A percentile compares a stretch with the other conserved stretches of the same genome.
phyloP scores from a whole-genome alignment of 441 rosid genomes.

The Populus hybrid region DNA sequence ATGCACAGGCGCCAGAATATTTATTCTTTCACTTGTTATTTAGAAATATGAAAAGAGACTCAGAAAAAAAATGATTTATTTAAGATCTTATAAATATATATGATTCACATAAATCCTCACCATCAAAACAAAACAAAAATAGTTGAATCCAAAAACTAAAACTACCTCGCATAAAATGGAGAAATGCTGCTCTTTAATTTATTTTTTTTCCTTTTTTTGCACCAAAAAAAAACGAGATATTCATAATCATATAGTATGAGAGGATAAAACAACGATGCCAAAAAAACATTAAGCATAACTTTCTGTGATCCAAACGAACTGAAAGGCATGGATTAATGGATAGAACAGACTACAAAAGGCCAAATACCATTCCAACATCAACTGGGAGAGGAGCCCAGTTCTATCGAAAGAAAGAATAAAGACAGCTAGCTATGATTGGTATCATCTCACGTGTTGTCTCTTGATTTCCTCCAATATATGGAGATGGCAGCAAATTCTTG shows the following conservation, averaged over 20 bases:
- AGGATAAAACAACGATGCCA: not conserved
- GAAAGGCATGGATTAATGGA: not conserved
- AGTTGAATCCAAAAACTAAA: not conserved
- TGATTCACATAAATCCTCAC: not conserved
- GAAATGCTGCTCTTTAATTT: not conserved
- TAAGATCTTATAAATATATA: not conserved
- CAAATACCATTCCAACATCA: not conserved
- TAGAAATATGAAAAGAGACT: too few species aligned
- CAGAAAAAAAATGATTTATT: not conserved
- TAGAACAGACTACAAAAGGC: not conserved
- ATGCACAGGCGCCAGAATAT: too few species aligned
- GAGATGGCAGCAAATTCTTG: constrained; percentile 3
- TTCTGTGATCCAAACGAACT: not conserved
- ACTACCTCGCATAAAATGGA: not conserved
- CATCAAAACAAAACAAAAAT: not conserved
- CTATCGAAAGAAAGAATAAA: not conserved
- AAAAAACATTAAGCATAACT: not conserved
- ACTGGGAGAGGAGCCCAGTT: not conserved
- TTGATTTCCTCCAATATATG: not conserved
- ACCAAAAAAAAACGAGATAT: not conserved
- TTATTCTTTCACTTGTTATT: too few species aligned
- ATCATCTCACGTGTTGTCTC: constrained; percentile 2
- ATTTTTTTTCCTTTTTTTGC: not conserved
- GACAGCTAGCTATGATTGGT: constrained; percentile 5
- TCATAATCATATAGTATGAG: not conserved